Base-by-base conservation (phyloP, 1,284 basidiomycete genomes). In the Puccinia triticina region DNA sequence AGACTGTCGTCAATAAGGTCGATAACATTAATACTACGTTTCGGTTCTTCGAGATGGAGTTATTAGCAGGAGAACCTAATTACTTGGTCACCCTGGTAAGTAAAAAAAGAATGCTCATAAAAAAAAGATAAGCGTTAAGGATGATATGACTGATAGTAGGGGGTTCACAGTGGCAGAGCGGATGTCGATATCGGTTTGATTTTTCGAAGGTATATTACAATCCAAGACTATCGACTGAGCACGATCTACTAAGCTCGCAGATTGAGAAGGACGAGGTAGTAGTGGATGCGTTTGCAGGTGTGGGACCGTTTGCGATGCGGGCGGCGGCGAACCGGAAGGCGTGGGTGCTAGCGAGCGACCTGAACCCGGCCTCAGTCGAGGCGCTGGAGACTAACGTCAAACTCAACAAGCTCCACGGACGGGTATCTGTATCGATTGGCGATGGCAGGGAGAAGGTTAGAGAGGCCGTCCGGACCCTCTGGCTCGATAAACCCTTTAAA, bases 171-270 rank as follows among this genome's bases (percentile, higher is more conserved):
- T 90, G 90, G 84, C 95, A 97, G 88, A 91, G 91, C 10, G 91
- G 92, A 84, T 98, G 95, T 87, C 89, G 88, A 21, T 99, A 98
- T 87, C 92, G 90, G 0, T 98, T 99, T 85, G 96, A 99, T 87
- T 99, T 99, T 86, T 92, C 93, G 12, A 90, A 92, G 85, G 97
- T 99, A 2, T 99, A 99, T 88, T 99, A 96, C 95, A 99, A 99
- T 88, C 96, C 95, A 26, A 91, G 97, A 26, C 88, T 99, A 50
- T 93, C 95, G 84, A 92, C 92, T 0, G 97, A 99, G 86, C 97
- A 99, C 85, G 91, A 92, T 53, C 91, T 95, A 3, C 89, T 99
- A 21, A 92, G 98, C 57, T 87, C 90, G 26, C 84, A 89, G 32
- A 93, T 86, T 67, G 89, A 98, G 87, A 86, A 89, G 34, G 90